Percentiles rank a stretch among this genome's conserved stretches.
These are phyloP conservation scores for Xylariaceae sp. DNA, from an alignment of 2,329 filamentous ascomycete genomes.

Conservation along the genomic window DNA sequence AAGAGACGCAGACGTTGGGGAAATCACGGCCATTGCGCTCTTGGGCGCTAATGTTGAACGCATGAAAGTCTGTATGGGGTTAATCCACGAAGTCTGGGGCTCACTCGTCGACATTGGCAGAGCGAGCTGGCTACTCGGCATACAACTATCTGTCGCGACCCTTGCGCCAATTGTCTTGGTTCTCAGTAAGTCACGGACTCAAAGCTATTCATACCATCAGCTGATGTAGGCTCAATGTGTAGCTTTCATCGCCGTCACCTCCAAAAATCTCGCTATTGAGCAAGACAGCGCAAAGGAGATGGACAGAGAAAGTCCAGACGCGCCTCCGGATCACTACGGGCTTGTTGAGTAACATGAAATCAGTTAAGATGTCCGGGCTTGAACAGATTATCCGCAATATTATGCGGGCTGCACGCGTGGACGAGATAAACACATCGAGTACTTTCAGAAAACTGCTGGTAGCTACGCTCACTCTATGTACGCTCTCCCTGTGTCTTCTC, in stretches of 20 bases:
- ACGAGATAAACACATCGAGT: slow-evolving; percentile 12
- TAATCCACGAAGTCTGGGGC: slow-evolving; percentile 2
- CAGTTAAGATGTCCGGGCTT: slow-evolving; percentile 15
- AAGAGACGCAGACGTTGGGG: slow-evolving; percentile 1
- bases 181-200: neutral
- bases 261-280: no score
- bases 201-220: no score
- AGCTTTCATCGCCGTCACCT: no score
- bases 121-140: slow-evolving; percentile 12
- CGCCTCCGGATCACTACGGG: slow-evolving; percentile 11
- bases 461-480: neutral
- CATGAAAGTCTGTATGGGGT: slow-evolving; percentile 9
- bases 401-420: slow-evolving; percentile 6
- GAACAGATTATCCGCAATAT: slow-evolving; percentile 4
- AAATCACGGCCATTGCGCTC: slow-evolving; percentile 8
- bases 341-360: slow-evolving; percentile 13
- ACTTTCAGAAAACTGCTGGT: slow-evolving; percentile 1
- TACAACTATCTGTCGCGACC: slow-evolving; percentile 7
- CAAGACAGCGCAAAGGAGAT: slow-evolving; percentile 1
- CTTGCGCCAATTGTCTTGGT: slow-evolving; percentile 9
- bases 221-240: no score
- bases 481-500: neutral
- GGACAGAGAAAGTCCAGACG: slow-evolving; percentile 9
- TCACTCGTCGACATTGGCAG: slow-evolving; percentile 11
- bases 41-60: slow-evolving; percentile 14